Conservation (phyloP, 1,284 basidiomycete species). For the Cutaneotrichosporon cyanovorans region DNA sequence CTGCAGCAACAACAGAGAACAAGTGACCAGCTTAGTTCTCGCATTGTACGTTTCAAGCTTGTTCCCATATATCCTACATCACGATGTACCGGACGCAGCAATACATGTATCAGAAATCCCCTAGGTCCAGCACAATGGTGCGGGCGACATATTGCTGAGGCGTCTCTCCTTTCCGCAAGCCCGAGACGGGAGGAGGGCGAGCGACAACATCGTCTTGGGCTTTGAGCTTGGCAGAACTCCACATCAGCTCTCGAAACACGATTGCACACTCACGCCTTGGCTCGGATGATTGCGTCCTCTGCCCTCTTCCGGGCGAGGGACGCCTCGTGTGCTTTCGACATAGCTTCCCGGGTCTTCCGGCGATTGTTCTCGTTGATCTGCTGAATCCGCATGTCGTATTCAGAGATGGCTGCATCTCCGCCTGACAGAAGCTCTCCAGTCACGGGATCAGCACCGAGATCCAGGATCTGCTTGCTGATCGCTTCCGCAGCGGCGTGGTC, state of each 20-base stretch:
- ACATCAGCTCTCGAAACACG: not conserved
- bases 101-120: constrained; percentile 39
- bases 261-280: constrained; percentile 2
- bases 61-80: not conserved
- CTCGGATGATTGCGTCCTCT: constrained; percentile 37
- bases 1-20: too few species aligned
- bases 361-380: constrained; percentile 83
- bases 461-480: constrained; percentile 59
- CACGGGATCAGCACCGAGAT: constrained; percentile 46
- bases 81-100: not conserved
- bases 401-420: constrained; percentile 39
- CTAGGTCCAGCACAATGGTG: constrained; percentile 45
- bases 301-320: constrained; percentile 60
- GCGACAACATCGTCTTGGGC: constrained; percentile 9
- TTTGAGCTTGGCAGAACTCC: constrained; percentile 5
- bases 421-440: constrained; percentile 26
- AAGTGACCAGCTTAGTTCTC: too few species aligned
- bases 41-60: too few species aligned
- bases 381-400: constrained; percentile 56
- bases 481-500: constrained; percentile 56
- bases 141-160: constrained; percentile 43
- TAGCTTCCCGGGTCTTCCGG: constrained; percentile 66
- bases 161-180: constrained; percentile 38
- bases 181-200: constrained; percentile 19
- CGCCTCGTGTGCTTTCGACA: constrained; percentile 65